Percentiles rank a stretch among this genome's conserved stretches.
These are phyloP conservation scores for Vararia minispora DNA, from an alignment of 768 basidiomycete species.

Conservation along the genomic window DNA sequence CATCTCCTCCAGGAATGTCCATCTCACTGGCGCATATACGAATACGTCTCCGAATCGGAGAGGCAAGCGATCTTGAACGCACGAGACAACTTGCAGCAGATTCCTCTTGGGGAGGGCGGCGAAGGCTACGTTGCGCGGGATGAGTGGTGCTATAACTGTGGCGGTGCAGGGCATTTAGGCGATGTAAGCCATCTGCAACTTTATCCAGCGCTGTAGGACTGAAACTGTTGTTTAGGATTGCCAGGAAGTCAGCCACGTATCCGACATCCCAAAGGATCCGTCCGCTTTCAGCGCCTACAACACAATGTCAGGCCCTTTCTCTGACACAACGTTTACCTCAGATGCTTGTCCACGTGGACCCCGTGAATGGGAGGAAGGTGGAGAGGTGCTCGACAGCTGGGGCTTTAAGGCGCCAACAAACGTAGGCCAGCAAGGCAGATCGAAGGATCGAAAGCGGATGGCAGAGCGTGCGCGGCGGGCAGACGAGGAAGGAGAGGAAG, in stretches of 20 bases:
- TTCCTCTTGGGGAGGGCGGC: slow-evolving; percentile 55
- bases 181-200: slow-evolving; percentile 42
- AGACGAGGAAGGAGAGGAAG: slow-evolving; percentile 40
- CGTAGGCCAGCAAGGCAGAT: slow-evolving; percentile 55
- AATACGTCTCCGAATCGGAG: slow-evolving; percentile 50
- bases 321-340: slow-evolving; percentile 28
- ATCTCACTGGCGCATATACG: slow-evolving; percentile 71
- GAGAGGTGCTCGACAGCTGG: slow-evolving; percentile 33
- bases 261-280: slow-evolving; percentile 34
- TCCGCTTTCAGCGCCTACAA: slow-evolving; percentile 64
- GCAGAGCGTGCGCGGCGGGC: slow-evolving; percentile 36
- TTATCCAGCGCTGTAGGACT: neutral
- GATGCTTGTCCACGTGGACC: slow-evolving; percentile 21
- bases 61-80: slow-evolving; percentile 30
- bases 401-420: slow-evolving; percentile 37
- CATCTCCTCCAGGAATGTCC: slow-evolving; percentile 57
- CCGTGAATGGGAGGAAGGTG: slow-evolving; percentile 32
- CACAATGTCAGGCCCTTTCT: slow-evolving; percentile 56
- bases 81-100: slow-evolving; percentile 38
- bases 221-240: slow-evolving; percentile 40
- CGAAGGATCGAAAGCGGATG: slow-evolving; percentile 46
- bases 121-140: slow-evolving; percentile 69
- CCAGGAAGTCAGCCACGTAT: slow-evolving; percentile 28
- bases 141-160: slow-evolving; percentile 80
- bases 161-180: slow-evolving; percentile 60